Evolutionary conservation across 2,329 filamentous ascomycete genomes (phyloP).

Genomic region (Pyrenochaeta sp.): DNA sequence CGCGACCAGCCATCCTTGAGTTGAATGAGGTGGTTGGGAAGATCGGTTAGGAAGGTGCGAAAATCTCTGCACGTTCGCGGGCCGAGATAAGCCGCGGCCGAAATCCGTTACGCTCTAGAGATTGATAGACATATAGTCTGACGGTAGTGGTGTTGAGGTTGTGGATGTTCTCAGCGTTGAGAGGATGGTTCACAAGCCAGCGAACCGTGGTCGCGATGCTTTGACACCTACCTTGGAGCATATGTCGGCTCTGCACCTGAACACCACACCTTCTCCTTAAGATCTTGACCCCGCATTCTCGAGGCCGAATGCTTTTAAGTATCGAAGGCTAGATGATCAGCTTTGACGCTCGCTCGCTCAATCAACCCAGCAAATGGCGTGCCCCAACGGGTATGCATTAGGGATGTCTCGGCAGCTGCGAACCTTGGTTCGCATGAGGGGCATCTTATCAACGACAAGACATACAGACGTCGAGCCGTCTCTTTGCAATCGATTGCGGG

Average conservation of each 20-base stretch:
- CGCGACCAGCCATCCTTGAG: conserved; percentile 21
- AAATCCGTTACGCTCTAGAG: background rate
- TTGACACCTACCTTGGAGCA: background rate
- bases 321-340: too few species aligned
- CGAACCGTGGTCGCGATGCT: background rate
- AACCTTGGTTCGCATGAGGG: background rate
- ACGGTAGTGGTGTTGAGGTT: conserved; percentile 1
- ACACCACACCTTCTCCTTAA: background rate
- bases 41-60: conserved; percentile 23
- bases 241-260: background rate
- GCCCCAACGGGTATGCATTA: background rate
- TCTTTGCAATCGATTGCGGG: background rate
- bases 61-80: conserved; percentile 36
- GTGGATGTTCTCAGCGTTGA: background rate
- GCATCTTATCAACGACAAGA: background rate
- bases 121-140: background rate
- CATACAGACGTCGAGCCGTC: background rate
- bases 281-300: background rate
- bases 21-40: conserved; percentile 19
- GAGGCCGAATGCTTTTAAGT: background rate
- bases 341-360: background rate
- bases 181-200: background rate
- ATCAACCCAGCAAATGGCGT: background rate
- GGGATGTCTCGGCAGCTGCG: background rate
- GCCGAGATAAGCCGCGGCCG: conserved; percentile 27